These are phyloP conservation scores for Spathaspora passalidarum DNA, from an alignment of 805 yeast species.

Conservation along the genomic window DNA sequence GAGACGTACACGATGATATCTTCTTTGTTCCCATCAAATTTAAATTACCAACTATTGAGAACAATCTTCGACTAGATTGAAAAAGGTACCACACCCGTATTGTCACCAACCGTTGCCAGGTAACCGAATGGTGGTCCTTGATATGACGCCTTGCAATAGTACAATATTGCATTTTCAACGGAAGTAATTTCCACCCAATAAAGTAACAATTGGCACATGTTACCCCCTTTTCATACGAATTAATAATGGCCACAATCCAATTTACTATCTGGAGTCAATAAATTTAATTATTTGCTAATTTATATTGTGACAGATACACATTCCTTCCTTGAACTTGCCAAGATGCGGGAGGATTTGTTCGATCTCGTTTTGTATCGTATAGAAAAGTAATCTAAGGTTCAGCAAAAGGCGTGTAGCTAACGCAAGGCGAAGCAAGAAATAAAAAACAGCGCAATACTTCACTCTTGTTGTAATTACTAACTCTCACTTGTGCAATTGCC, in stretches of 20 bases:
- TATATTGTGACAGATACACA: background rate
- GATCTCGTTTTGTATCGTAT: background rate
- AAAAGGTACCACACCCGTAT: background rate
- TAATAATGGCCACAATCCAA: too few relatives aligned
- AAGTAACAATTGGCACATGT: background rate
- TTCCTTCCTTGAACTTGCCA: background rate
- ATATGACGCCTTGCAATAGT: background rate
- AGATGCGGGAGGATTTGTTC: background rate
- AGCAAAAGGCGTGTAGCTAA: background rate
- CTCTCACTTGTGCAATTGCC: too few relatives aligned
- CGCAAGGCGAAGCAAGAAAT: too few relatives aligned
- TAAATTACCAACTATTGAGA: background rate
- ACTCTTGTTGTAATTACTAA: too few relatives aligned
- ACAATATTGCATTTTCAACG: too few relatives aligned
- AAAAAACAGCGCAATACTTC: too few relatives aligned
- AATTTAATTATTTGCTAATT: background rate
- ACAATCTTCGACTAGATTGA: background rate
- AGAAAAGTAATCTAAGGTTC: background rate
- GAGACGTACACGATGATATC: background rate
- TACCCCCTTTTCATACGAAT: too few relatives aligned
- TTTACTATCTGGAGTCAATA: background rate
- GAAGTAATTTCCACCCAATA: background rate
- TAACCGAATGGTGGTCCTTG: background rate
- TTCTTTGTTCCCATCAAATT: background rate
- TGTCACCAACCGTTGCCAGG: background rate